These are phyloP conservation scores for Chlorella sp. DNA, from an alignment of 139 green algal species.

Conservation along the genomic window DNA sequence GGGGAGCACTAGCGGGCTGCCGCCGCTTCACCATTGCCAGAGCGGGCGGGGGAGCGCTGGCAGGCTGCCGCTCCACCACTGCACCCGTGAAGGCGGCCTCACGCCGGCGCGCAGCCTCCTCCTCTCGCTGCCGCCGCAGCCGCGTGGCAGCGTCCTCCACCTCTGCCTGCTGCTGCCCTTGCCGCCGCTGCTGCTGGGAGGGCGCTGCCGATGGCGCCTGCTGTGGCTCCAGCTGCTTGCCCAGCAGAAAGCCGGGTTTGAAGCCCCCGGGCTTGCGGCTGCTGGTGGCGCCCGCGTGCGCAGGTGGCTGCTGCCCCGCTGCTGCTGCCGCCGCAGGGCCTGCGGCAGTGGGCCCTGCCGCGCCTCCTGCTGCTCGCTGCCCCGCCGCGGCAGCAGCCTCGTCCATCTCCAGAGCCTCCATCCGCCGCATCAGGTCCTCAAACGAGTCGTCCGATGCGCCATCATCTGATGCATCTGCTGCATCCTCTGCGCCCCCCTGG, in stretches of 20 bases:
- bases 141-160: not conserved
- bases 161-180: not conserved
- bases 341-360: not conserved
- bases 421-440: conserved; percentile 25
- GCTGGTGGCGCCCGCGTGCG: not conserved
- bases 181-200: conserved; percentile 1
- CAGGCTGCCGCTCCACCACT: conserved; percentile 1
- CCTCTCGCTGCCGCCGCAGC: not conserved
- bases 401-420: conserved; percentile 12
- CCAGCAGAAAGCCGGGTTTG: conserved; percentile 18
- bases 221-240: not conserved
- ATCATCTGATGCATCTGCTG: not conserved
- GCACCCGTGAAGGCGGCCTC: conserved; percentile 4
- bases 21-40: not conserved
- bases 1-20: not conserved
- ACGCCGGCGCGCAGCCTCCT: not conserved
- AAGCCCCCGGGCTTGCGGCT: not conserved
- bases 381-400: not conserved
- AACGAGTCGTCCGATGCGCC: conserved; percentile 6
- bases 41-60: not conserved
- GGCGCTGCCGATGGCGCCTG: not conserved
- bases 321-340: not conserved
- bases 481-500: not conserved
- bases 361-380: not conserved
- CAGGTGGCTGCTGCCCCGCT: not conserved